These are phyloP conservation scores for Tolypocladium ovalisporum DNA, from an alignment of 2,329 filamentous ascomycete species.

Conservation along the genomic window DNA sequence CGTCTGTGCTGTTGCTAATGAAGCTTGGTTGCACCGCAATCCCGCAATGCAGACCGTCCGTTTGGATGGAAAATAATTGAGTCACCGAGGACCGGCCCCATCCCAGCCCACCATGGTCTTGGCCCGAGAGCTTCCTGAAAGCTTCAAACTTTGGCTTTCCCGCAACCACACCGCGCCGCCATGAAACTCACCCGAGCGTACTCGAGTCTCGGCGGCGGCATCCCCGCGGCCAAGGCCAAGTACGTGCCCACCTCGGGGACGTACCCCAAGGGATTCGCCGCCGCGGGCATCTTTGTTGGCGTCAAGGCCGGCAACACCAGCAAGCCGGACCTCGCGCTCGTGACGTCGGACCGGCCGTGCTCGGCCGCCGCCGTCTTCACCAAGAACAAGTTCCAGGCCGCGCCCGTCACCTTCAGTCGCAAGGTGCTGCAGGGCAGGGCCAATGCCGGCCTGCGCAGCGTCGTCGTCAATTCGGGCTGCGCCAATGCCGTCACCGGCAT, in stretches of 20 bases:
- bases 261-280: slow-evolving; percentile 83
- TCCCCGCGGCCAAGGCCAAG: slow-evolving; percentile 76
- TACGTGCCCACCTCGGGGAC: slow-evolving; percentile 78
- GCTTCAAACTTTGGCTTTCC: not conserved
- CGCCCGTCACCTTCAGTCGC: slow-evolving; percentile 79
- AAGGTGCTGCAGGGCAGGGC: slow-evolving; percentile 56
- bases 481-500: slow-evolving; percentile 95
- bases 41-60: not conserved
- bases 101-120: not conserved
- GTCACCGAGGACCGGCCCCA: not conserved
- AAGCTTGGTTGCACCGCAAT: not conserved
- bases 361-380: slow-evolving; percentile 89
- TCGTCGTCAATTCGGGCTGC: slow-evolving; percentile 91
- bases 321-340: slow-evolving; percentile 81
- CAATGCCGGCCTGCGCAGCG: slow-evolving; percentile 62
- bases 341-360: slow-evolving; percentile 79
- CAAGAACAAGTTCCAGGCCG: slow-evolving; percentile 96
- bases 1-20: not conserved
- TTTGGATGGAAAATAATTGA: not conserved
- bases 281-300: slow-evolving; percentile 79
- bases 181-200: slow-evolving; percentile 25
- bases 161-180: slow-evolving; percentile 1
- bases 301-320: slow-evolving; percentile 89
- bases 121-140: not conserved
- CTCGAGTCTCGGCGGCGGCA: slow-evolving; percentile 19